Evolutionary conservation across 352 stramenopile species (phyloP), one percentile per base, ranked within the genome.

Genomic region (Globisporangium radiosum): DNA sequence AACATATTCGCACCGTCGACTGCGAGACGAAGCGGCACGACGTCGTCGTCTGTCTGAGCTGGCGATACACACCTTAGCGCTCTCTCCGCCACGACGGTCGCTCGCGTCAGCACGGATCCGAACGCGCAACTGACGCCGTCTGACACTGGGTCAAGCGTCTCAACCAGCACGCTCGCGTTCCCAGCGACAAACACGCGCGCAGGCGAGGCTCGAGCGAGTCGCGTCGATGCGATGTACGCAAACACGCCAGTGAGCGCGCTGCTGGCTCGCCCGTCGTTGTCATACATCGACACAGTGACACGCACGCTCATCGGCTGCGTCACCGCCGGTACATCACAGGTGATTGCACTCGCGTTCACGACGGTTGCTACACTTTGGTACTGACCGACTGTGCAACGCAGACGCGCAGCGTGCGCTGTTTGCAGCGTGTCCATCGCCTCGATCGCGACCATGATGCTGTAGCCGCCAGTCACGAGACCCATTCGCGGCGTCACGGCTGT

Each of bases 101-200:
- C 59, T 42, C 64, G 54, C 47, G 73, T 58, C 10, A 57, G 19
- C 33, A 59, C 49, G 2, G 62, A 68, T 7, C 65, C 76, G 56
- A 86, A 84, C 15, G 67, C 48, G 37, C 75, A 85, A 14, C 54
- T 57, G 8, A 81, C n/a, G n/a, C 52, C 60, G 50, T 48, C 19
- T 11, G 63, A 25, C 17, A 72, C 54, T 7, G n/a, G 15, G 36
- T 61, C 51, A 11, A 43, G 52, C 15, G 65, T 71, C 13, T 50
- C 40, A 10, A 85, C 58, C 7, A 48, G 15, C 40, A 66, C 33
- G 38, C 36, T 66, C 25, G 19, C 17, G 19, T 66, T 66, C n/a
- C 60, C 60, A 53, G 49, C 17, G 13, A 49, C 38, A 5, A 33
- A 36, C 3, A 56, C 36, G 17, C 60, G 54, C 4, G 40, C n/a